Conservation (phyloP, 2,329 filamentous ascomycete genomes). For the Coleophoma eucalyptorum region DNA sequence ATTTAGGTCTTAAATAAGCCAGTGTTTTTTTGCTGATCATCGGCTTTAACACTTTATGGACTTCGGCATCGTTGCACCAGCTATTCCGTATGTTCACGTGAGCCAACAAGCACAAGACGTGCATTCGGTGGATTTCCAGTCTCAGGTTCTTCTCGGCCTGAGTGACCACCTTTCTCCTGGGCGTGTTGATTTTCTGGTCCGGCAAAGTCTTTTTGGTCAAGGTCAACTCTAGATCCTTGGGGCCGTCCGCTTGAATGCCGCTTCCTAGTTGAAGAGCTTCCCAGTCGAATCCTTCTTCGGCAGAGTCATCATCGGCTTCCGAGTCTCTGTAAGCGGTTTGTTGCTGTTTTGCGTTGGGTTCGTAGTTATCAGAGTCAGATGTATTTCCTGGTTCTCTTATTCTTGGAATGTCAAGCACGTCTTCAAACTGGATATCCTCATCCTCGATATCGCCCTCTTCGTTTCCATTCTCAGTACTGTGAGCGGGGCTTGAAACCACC, state of each 20-base stretch:
- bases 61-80: conserved; percentile 78
- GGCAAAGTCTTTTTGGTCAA: conserved; percentile 18
- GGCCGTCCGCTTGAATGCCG: conserved; percentile 20
- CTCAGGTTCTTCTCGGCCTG: conserved; percentile 53
- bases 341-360: conserved; percentile 17
- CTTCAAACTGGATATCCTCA: conserved; percentile 25
- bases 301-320: conserved; percentile 42
- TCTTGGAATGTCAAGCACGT: conserved; percentile 17
- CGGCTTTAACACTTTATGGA: conserved; percentile 62
- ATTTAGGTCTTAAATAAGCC: conserved; percentile 64
- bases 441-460: conserved; percentile 12
- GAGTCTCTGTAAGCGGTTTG: conserved; percentile 40
- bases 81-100: conserved; percentile 75
- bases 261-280: conserved; percentile 51
- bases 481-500: conserved; percentile 5
- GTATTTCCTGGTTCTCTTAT: conserved; percentile 24
- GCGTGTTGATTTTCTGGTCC: conserved; percentile 6
- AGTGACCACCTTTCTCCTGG: conserved; percentile 43
- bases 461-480: conserved; percentile 7
- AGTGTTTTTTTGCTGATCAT: conserved; percentile 64
- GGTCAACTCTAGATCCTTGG: conserved; percentile 28
- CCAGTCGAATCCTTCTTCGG: conserved; percentile 56
- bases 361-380: conserved; percentile 7
- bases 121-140: conserved; percentile 78
- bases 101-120: conserved; percentile 77